These are phyloP conservation scores for Lasiosphaeriaceae sp. DNA, from an alignment of 495 filamentous ascomycete genomes.

Conservation along the genomic window DNA sequence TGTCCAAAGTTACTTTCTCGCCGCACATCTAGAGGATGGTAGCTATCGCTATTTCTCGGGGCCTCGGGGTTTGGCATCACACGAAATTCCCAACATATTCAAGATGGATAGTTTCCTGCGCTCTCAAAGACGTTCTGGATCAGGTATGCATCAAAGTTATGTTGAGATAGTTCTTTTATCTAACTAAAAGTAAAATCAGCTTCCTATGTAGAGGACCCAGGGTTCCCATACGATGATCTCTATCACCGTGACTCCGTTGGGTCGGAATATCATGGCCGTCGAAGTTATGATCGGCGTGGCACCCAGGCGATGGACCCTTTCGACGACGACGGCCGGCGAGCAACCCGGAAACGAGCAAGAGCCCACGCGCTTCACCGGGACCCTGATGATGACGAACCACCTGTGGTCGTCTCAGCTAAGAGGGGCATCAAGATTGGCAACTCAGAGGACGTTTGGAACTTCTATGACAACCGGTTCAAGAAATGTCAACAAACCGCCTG, in stretches of 20 bases:
- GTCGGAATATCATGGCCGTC: constrained; percentile 7
- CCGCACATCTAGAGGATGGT: constrained; percentile 30
- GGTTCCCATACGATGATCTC: constrained; percentile 7
- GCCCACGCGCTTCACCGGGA: constrained; percentile 23
- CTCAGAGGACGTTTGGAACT: constrained; percentile 51
- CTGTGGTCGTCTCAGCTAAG: constrained; percentile 18
- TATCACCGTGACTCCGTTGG: constrained; percentile 8
- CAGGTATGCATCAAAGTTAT: constrained; percentile 10
- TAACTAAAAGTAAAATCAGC: background rate
- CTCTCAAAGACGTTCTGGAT: constrained; percentile 8
- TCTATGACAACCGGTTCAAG: constrained; percentile 62
- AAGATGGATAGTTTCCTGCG: constrained; percentile 26
- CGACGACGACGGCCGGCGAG: constrained; percentile 11
- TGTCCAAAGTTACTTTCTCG: constrained; percentile 35
- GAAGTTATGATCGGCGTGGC: constrained; percentile 11
- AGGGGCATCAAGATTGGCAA: constrained; percentile 54
- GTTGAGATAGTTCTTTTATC: background rate
- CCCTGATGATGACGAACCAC: constrained; percentile 25
- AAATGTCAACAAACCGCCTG: constrained; percentile 70
- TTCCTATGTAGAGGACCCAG: constrained; percentile 3
- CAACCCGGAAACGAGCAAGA: constrained; percentile 34
- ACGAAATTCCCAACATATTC: constrained; percentile 31
- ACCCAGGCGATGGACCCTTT: constrained; percentile 3
- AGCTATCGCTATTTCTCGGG: constrained; percentile 28
- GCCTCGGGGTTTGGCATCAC: constrained; percentile 18